These are phyloP conservation scores for Rhizoclosmatium globosum DNA, from an alignment of 192 early-diverging fungal genomes.

Conservation along the genomic window DNA sequence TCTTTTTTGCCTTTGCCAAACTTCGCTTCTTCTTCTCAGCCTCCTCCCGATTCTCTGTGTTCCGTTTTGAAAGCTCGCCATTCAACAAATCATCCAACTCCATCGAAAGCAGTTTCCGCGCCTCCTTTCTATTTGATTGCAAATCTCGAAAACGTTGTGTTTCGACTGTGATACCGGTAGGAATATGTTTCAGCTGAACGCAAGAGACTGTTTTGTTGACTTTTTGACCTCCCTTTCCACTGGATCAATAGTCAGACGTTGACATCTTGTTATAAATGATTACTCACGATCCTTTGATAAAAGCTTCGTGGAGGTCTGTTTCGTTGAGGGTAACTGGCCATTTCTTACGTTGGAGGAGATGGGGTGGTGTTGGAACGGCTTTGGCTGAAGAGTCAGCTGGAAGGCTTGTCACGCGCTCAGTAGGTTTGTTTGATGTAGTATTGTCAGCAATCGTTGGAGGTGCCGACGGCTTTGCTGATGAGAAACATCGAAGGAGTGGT, in stretches of 20 bases:
- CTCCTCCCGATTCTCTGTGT: conserved; percentile 11
- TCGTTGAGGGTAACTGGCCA: conserved; percentile 45
- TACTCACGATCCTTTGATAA: conserved; percentile 43
- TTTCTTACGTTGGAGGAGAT: conserved; percentile 1
- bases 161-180: conserved; percentile 49
- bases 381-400: no score
- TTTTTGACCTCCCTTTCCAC: conserved; percentile 57
- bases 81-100: conserved; percentile 53
- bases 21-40: conserved; percentile 37
- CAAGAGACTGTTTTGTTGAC: conserved; percentile 52
- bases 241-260: not conserved
- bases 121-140: conserved; percentile 49
- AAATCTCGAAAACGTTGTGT: conserved; percentile 56
- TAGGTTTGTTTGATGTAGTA: no score
- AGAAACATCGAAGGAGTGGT: no score
- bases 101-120: conserved; percentile 51
- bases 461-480: no score
- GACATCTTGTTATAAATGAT: no score
- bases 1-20: conserved; percentile 14
- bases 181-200: conserved; percentile 54
- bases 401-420: no score
- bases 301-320: conserved; percentile 51
- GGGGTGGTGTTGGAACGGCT: not conserved
- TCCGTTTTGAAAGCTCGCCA: conserved; percentile 40
- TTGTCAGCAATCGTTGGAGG: no score